These are phyloP conservation scores for Pestalotiopsis sp. DNA, from an alignment of 2,329 filamentous ascomycete genomes.

Conservation along the genomic window DNA sequence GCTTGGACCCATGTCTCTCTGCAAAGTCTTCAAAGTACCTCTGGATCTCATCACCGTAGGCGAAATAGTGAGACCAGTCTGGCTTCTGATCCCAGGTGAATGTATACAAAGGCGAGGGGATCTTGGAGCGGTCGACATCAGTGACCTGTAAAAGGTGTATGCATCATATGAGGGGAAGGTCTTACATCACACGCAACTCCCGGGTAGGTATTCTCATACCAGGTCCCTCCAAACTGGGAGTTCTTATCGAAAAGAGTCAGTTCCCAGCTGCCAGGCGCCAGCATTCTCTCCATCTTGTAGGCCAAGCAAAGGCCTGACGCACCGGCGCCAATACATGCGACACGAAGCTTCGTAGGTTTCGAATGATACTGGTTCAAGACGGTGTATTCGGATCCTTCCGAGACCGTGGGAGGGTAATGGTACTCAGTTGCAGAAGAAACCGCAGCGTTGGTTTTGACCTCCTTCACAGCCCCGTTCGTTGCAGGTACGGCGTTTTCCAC, in stretches of 20 bases:
- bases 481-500: neutral
- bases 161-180: neutral
- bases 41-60: slow-evolving; percentile 28
- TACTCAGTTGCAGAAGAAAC: slow-evolving; percentile 18
- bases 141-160: neutral
- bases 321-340: slow-evolving; percentile 33
- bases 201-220: slow-evolving; percentile 30
- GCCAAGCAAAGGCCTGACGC: slow-evolving; percentile 31
- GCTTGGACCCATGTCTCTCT: slow-evolving; percentile 34
- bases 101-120: slow-evolving; percentile 21
- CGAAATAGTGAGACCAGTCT: slow-evolving; percentile 33
- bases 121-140: slow-evolving; percentile 1
- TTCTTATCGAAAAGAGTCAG: slow-evolving; percentile 37
- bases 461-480: slow-evolving; percentile 2
- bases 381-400: slow-evolving; percentile 24
- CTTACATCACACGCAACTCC: slow-evolving; percentile 22
- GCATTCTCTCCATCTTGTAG: slow-evolving; percentile 31
- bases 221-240: slow-evolving; percentile 28
- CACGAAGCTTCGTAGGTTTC: slow-evolving; percentile 36
- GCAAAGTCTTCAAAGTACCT: slow-evolving; percentile 36
- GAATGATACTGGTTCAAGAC: slow-evolving; percentile 37
- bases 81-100: slow-evolving; percentile 30
- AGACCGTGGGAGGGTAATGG: slow-evolving; percentile 26
- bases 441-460: slow-evolving; percentile 9
- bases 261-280: slow-evolving; percentile 31